These are phyloP conservation scores for Durio zibethinus DNA, from an alignment of 345 rosid genomes.

Conservation along the genomic window DNA sequence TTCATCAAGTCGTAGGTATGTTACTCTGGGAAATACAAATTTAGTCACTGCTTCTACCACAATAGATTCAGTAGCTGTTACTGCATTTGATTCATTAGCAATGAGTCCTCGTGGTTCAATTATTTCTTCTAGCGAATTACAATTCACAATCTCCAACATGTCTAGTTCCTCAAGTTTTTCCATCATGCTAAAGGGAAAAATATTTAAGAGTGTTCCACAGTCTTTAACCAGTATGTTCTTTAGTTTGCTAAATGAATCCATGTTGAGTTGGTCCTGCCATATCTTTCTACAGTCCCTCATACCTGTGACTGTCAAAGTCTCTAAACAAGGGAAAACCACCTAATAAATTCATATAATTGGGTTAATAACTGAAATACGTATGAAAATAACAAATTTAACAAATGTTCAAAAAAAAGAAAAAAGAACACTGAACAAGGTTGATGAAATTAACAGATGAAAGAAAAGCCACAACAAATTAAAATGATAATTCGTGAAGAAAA, in stretches of 20 bases:
- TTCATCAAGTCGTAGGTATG: not conserved
- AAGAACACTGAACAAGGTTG: not conserved
- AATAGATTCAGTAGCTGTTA: not conserved
- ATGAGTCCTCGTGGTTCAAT: not conserved
- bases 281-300: not conserved
- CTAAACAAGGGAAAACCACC: not conserved
- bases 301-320: not conserved
- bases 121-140: slow-evolving; percentile 8
- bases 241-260: slow-evolving; percentile 3
- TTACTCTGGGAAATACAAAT: not conserved
- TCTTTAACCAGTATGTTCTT: not conserved
- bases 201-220: not conserved
- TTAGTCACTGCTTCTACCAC: not conserved
- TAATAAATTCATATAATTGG: not conserved
- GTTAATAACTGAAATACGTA: too few relatives aligned
- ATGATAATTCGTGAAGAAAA: not conserved
- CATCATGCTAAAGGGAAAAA: not conserved
- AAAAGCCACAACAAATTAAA: not conserved
- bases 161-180: not conserved
- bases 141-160: not conserved
- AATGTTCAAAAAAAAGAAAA: not conserved
- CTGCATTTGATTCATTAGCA: not conserved
- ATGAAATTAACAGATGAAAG: not conserved
- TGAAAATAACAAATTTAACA: not conserved
- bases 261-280: not conserved